Evolutionary conservation across 1,139 yeast genomes (phyloP).

Genomic region (Schizosaccharomyces versatilis): DNA sequence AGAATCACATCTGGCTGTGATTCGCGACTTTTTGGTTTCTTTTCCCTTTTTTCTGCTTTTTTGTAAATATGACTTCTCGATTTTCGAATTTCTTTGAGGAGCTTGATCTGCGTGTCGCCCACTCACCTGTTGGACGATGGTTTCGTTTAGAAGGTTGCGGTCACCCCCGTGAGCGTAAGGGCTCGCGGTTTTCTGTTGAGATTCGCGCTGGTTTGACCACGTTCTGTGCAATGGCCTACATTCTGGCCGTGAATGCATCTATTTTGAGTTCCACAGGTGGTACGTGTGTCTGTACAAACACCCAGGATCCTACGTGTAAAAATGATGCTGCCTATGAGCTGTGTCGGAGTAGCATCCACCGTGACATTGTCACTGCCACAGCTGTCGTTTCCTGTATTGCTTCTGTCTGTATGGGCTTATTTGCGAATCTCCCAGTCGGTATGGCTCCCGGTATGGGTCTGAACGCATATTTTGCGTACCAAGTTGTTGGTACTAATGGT

Average conservation of each 20-base stretch:
- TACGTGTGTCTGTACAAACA: conserved; percentile 12
- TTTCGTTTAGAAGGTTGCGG: conserved; percentile 13
- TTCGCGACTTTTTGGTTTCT: not conserved
- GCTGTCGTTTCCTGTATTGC: conserved; percentile 13
- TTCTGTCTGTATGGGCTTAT: conserved; percentile 13
- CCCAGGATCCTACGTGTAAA: conserved; percentile 12
- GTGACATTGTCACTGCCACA: conserved; percentile 13
- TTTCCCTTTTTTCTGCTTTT: not conserved
- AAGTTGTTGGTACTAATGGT: conserved; percentile 14
- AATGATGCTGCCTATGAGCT: conserved; percentile 9
- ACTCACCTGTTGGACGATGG: conserved; percentile 11
- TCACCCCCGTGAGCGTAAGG: conserved; percentile 12
- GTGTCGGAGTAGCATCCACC: conserved; percentile 9
- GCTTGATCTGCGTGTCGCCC: conserved; percentile 26
- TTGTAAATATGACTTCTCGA: not conserved
- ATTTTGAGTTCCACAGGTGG: conserved; percentile 13
- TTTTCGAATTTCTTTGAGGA: conserved; percentile 1
- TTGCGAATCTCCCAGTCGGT: conserved; percentile 14
- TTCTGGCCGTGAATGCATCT: conserved; percentile 13
- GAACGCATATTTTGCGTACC: conserved; percentile 14
- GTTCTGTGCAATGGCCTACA: conserved; percentile 14
- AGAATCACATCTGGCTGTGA: not conserved
- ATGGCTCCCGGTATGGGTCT: conserved; percentile 14
- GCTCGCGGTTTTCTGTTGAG: conserved; percentile 12
- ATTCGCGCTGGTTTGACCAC: conserved; percentile 14